phyloP scores from a whole-genome alignment of 768 basidiomycete species.

The Russula earlei region DNA sequence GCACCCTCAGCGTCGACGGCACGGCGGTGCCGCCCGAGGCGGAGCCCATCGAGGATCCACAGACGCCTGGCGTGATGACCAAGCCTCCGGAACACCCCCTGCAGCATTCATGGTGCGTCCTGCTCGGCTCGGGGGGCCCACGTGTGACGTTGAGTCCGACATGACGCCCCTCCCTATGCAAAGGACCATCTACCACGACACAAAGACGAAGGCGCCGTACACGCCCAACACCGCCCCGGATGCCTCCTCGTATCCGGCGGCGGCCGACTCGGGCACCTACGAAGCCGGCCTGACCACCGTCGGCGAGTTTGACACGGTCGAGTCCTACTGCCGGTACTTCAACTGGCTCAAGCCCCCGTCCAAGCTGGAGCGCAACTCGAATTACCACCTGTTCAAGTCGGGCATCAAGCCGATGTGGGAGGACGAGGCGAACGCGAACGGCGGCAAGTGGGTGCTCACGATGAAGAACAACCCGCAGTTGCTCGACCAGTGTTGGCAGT shows the following conservation, averaged over 20 bases:
- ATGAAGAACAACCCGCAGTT: constrained; percentile 76
- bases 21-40: constrained; percentile 65
- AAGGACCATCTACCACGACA: constrained; percentile 91
- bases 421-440: constrained; percentile 82
- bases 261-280: constrained; percentile 65
- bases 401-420: constrained; percentile 98
- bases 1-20: constrained; percentile 49
- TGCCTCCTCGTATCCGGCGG: constrained; percentile 21
- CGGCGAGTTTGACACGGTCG: constrained; percentile 86
- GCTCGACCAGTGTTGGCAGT: constrained; percentile 83
- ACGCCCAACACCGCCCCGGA: constrained; percentile 35
- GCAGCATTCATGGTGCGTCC: constrained; percentile 66
- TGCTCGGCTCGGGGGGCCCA: too few species aligned
- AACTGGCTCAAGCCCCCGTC: constrained; percentile 93
- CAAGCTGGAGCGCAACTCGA: constrained; percentile 78
- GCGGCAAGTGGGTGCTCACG: constrained; percentile 92
- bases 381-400: constrained; percentile 92
- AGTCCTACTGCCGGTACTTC: constrained; percentile 84
- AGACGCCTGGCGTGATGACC: constrained; percentile 65
- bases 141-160: too few species aligned
- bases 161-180: not conserved
- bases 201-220: constrained; percentile 61
- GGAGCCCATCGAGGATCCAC: constrained; percentile 73
- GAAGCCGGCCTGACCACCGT: constrained; percentile 81
- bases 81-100: constrained; percentile 74